Percentiles rank a stretch among this genome's conserved stretches.
Evolutionary conservation across 164 flowering plant genomes (phyloP).

Genomic region (Vitis riparia): DNA sequence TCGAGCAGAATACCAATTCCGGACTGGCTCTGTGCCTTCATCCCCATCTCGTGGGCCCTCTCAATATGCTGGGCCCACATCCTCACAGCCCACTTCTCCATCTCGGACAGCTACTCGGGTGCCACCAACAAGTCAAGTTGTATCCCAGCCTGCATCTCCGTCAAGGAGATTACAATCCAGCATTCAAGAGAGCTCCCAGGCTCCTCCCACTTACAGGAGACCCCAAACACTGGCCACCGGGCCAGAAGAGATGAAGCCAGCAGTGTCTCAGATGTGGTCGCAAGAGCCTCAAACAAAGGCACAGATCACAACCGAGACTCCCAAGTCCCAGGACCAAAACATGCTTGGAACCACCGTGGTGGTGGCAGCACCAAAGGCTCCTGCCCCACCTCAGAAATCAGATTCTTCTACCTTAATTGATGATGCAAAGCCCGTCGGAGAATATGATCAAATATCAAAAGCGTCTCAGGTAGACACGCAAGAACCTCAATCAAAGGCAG

Average conservation of each 20-base stretch:
- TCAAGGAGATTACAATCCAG: constrained; percentile 1
- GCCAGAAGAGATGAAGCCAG: constrained; percentile 16
- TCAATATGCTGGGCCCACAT: constrained; percentile 9
- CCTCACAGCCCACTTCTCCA: constrained; percentile 13
- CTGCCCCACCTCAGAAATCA: no score
- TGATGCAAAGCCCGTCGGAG: no score
- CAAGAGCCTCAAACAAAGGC: constrained; percentile 10
- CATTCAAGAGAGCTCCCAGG: constrained; percentile 9
- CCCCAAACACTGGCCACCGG: constrained; percentile 2
- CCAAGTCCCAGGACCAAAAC: neutral
- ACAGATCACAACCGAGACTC: constrained; percentile 11
- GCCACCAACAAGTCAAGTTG: neutral
- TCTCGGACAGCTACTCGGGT: neutral
- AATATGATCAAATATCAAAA: no score
- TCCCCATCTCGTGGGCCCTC: constrained; percentile 26
- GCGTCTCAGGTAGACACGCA: no score
- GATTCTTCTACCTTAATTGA: no score
- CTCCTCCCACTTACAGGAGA: constrained; percentile 5
- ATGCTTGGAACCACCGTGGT: neutral
- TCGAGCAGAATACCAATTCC: constrained; percentile 11
- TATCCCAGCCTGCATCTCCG: constrained; percentile 18
- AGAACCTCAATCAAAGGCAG: no score
- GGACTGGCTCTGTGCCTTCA: constrained; percentile 10
- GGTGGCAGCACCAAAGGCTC: neutral
- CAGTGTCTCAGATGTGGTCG: constrained; percentile 4